Conservation (phyloP, 495 filamentous ascomycete genomes). For the Terfezia claveryi region DNA sequence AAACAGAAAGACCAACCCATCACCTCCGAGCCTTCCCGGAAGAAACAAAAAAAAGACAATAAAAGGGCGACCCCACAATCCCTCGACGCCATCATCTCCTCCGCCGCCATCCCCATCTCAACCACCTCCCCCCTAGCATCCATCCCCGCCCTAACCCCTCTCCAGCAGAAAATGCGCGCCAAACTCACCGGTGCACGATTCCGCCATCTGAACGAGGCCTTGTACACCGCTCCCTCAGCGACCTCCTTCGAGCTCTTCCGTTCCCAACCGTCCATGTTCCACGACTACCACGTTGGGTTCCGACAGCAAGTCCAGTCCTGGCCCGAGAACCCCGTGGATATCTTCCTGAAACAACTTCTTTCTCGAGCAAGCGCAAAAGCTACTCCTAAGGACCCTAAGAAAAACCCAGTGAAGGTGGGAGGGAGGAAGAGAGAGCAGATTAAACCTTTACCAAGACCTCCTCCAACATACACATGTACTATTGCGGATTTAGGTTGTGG, state of each 20-base stretch:
- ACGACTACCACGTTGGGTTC: constrained; percentile 87
- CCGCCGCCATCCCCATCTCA: constrained; percentile 15
- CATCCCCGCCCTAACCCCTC: constrained; percentile 44
- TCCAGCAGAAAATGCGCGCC: constrained; percentile 79
- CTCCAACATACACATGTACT: constrained; percentile 31
- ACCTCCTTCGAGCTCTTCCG: constrained; percentile 59
- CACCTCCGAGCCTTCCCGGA: constrained; percentile 1
- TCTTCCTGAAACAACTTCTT: constrained; percentile 47
- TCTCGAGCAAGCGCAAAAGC: constrained; percentile 23
- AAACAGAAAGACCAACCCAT: constrained; percentile 17
- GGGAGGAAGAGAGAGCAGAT: constrained; percentile 10
- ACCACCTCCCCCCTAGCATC: constrained; percentile 12
- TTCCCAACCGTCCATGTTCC: constrained; percentile 67
- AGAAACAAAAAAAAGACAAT: constrained; percentile 1
- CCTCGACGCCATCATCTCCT: constrained; percentile 1
- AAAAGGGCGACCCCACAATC: constrained; percentile 8
- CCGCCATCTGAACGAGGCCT: constrained; percentile 86
- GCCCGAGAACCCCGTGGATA: constrained; percentile 86
- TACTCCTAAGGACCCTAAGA: constrained; percentile 3
- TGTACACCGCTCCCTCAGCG: constrained; percentile 73
- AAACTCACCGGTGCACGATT: constrained; percentile 89
- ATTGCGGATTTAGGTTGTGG: constrained; percentile 75
- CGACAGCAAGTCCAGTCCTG: constrained; percentile 80
- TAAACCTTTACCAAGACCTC: constrained; percentile 15
- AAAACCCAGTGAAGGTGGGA: constrained; percentile 3